phyloP scores from a whole-genome alignment of 1,284 basidiomycete species.

The Pseudomicrostroma phylloplanum region DNA sequence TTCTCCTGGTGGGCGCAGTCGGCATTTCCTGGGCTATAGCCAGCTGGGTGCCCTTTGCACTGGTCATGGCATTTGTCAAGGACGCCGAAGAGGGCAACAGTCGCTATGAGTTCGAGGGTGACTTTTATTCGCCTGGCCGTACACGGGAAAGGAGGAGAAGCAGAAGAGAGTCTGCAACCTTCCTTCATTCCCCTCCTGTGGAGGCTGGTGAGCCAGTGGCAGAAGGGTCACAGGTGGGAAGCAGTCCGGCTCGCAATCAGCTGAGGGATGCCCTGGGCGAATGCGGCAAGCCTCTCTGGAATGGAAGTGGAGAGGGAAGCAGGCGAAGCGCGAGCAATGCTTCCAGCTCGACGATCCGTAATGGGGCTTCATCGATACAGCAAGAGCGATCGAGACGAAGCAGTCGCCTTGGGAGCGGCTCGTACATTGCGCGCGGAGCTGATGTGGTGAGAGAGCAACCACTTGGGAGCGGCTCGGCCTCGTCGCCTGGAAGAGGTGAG shows the following conservation, averaged over 20 bases:
- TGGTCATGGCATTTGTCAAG: constrained; percentile 44
- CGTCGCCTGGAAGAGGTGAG: not conserved
- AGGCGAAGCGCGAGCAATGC: not conserved
- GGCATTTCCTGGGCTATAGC: constrained; percentile 48
- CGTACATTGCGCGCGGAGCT: constrained; percentile 18
- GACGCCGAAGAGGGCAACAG: constrained; percentile 34
- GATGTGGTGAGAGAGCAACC: constrained; percentile 10
- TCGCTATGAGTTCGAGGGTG: constrained; percentile 29
- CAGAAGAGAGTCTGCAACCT: not conserved
- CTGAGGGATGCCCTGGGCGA: constrained; percentile 25
- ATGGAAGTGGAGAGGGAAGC: not conserved
- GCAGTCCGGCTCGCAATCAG: constrained; percentile 10
- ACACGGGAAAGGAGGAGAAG: constrained; percentile 3
- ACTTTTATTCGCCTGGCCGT: constrained; percentile 20
- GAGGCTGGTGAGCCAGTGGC: not conserved
- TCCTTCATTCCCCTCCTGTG: not conserved
- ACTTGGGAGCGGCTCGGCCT: not conserved
- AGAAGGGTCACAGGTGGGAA: not conserved
- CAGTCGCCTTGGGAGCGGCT: not conserved
- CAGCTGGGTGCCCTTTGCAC: constrained; percentile 46
- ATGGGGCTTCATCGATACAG: not conserved
- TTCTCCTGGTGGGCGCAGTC: constrained; percentile 35
- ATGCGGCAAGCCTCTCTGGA: constrained; percentile 17
- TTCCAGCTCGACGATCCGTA: not conserved
- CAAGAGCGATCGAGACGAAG: not conserved